phyloP scores from a whole-genome alignment of 129 eudicot genomes.

The Tagetes erecta region DNA sequence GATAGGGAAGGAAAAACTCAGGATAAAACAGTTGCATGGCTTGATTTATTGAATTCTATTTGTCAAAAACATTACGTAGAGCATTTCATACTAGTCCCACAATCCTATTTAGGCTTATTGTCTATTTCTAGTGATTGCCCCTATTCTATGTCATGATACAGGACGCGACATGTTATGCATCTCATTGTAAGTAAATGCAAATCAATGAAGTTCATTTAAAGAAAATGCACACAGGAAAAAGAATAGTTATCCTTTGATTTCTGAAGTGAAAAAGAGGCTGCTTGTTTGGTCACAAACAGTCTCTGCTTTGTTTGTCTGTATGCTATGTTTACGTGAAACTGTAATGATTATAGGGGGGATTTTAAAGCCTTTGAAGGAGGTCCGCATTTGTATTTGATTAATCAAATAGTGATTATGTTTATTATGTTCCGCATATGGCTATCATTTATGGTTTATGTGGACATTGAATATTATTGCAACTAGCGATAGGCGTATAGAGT shows the following conservation, averaged over 20 bases:
- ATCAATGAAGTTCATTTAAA: neutral
- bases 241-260: neutral
- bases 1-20: neutral
- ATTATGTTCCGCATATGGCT: neutral
- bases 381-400: neutral
- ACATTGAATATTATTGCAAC: neutral
- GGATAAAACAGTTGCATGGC: neutral
- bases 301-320: neutral
- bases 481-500: neutral
- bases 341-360: neutral
- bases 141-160: neutral
- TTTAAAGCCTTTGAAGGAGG: neutral
- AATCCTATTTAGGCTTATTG: neutral
- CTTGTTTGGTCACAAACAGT: neutral
- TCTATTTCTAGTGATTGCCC: neutral
- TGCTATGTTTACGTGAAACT: neutral
- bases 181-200: neutral
- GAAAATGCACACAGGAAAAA: neutral
- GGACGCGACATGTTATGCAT: neutral
- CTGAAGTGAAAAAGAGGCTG: neutral
- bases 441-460: neutral
- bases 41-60: neutral
- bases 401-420: neutral
- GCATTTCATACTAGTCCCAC: neutral
- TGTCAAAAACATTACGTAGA: conserved; percentile 5